A percentile compares a stretch with the other conserved stretches of the same genome.
Conservation (phyloP, 345 rosid genomes). For the Eucalyptus sp. region DNA sequence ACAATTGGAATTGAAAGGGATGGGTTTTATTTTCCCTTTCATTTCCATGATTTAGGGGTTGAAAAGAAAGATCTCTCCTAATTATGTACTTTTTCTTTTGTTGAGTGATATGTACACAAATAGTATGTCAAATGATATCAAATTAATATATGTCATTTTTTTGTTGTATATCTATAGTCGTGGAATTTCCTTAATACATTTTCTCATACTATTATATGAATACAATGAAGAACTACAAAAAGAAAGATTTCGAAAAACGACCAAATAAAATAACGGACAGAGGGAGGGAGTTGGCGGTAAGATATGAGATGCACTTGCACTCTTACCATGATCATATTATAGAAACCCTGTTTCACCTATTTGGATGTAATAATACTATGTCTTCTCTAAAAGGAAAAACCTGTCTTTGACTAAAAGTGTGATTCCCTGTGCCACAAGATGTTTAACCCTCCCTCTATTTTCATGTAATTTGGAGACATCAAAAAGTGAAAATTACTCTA, state of each 20-base stretch:
- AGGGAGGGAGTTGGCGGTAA: too few relatives aligned
- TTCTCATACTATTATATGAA: too few relatives aligned
- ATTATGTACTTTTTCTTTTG: too few relatives aligned
- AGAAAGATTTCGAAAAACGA: too few relatives aligned
- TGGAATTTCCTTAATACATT: background rate
- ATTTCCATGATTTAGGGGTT: background rate
- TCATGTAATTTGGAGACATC: too few relatives aligned
- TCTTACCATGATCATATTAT: too few relatives aligned
- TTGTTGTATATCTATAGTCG: background rate
- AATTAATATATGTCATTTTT: background rate
- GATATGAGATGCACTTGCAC: too few relatives aligned
- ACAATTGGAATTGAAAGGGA: background rate
- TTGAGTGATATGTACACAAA: background rate
- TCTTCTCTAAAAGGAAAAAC: background rate
- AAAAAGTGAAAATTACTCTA: background rate
- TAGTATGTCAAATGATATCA: background rate
- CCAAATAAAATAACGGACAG: too few relatives aligned
- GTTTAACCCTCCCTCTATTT: background rate
- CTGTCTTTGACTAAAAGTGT: background rate
- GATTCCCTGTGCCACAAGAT: background rate
- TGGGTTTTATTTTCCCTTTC: background rate
- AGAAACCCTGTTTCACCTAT: too few relatives aligned
- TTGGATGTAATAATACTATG: background rate
- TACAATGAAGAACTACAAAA: too few relatives aligned
- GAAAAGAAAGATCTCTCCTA: background rate